Percentiles rank a stretch among this genome's conserved stretches.
Evolutionary conservation across 768 basidiomycete species (phyloP).

Genomic region (Auricularia auricula-judae): DNA sequence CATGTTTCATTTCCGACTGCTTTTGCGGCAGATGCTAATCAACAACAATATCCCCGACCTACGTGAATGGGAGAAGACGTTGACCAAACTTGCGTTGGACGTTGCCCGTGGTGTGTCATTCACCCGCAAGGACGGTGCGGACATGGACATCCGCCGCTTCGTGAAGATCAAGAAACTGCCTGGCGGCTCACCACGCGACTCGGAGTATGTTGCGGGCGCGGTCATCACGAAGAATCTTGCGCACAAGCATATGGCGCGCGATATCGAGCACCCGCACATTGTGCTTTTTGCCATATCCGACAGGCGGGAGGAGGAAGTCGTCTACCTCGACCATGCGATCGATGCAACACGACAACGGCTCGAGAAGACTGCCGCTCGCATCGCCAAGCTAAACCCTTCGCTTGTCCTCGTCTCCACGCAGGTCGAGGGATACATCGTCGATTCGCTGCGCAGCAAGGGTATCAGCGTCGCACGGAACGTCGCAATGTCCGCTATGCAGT

Average conservation of each 20-base stretch:
- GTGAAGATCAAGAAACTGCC: constrained; percentile 99
- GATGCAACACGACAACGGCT: constrained; percentile 94
- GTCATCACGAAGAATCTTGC: constrained; percentile 98
- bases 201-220: constrained; percentile 92
- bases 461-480: constrained; percentile 87
- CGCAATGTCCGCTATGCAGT: constrained; percentile 76
- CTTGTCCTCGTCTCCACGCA: constrained; percentile 56
- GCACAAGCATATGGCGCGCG: constrained; percentile 86
- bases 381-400: constrained; percentile 86
- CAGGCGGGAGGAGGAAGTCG: constrained; percentile 33
- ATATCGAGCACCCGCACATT: constrained; percentile 75
- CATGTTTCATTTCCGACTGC: constrained; percentile 79
- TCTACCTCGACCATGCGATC: constrained; percentile 84
- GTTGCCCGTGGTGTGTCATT: constrained; percentile 82
- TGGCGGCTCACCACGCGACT: constrained; percentile 82
- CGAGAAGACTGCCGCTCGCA: constrained; percentile 74
- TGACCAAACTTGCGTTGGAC: constrained; percentile 71
- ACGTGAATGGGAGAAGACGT: constrained; percentile 78
- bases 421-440: neutral
- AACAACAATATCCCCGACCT: constrained; percentile 74
- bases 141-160: constrained; percentile 89
- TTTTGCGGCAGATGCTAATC: constrained; percentile 84
- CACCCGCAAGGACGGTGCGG: constrained; percentile 76
- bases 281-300: constrained; percentile 67
- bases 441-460: constrained; percentile 32